Evolutionary conservation across 2,329 filamentous ascomycete genomes (phyloP).

Genomic region (Sporothrix euskadiensis): DNA sequence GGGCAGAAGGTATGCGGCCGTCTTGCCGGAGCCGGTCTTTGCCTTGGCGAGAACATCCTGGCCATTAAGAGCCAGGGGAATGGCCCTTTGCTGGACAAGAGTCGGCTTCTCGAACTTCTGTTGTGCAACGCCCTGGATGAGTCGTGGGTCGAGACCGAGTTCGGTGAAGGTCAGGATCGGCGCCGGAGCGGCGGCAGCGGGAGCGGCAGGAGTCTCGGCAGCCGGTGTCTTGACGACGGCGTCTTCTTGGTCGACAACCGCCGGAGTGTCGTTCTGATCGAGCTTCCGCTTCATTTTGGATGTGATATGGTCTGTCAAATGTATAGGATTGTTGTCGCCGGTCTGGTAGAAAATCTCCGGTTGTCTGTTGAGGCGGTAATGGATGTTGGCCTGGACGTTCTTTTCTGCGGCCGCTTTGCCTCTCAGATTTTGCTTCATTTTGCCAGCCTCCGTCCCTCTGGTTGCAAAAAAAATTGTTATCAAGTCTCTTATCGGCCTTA

Average conservation of each 20-base stretch:
- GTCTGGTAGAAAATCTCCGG: neutral
- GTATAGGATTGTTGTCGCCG: neutral
- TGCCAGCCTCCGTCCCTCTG: conserved; percentile 18
- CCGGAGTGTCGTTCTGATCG: conserved; percentile 44
- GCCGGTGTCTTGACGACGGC: neutral
- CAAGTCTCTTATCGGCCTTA: conserved; percentile 24
- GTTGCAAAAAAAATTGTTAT: conserved; percentile 27
- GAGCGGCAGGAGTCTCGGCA: conserved; percentile 1
- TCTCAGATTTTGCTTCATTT: conserved; percentile 26
- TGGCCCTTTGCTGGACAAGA: conserved; percentile 81
- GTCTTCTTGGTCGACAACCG: conserved; percentile 35
- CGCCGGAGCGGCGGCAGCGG: conserved; percentile 36
- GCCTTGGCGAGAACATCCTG: conserved; percentile 89
- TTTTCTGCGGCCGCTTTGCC: conserved; percentile 1
- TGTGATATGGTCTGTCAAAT: neutral
- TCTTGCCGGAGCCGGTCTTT: conserved; percentile 96
- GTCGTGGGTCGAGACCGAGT: conserved; percentile 77
- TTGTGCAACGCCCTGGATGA: conserved; percentile 81
- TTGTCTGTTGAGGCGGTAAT: neutral
- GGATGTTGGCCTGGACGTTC: neutral
- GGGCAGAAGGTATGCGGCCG: conserved; percentile 89
- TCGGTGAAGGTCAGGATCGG: conserved; percentile 63
- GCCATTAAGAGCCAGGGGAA: conserved; percentile 83
- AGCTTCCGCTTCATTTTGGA: conserved; percentile 62
- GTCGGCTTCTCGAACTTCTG: conserved; percentile 85